Percentiles rank a stretch among this genome's conserved stretches.
Evolutionary conservation across 2,329 filamentous ascomycete genomes (phyloP).

Genomic region (Cytospora leucostoma): DNA sequence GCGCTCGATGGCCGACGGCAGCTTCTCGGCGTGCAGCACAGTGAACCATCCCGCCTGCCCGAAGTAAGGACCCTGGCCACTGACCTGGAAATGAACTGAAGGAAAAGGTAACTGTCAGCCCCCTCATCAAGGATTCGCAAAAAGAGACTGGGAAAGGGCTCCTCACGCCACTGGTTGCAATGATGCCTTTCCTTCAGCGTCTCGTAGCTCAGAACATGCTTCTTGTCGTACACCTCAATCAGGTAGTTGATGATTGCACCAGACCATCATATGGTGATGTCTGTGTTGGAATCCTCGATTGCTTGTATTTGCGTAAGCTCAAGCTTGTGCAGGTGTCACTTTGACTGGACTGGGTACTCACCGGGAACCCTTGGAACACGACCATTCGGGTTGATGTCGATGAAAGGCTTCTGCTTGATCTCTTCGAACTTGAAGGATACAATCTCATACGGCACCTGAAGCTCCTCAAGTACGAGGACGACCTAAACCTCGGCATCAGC

Average conservation of each 20-base stretch:
- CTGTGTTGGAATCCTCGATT: conserved; percentile 47
- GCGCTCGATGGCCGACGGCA: conserved; percentile 47
- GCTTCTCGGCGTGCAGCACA: conserved; percentile 42
- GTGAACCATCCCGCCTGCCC: conserved; percentile 44
- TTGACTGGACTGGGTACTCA: background rate
- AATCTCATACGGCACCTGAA: background rate
- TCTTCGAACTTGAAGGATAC: background rate
- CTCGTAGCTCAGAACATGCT: conserved; percentile 39
- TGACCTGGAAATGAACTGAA: conserved; percentile 44
- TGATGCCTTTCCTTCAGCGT: conserved; percentile 38
- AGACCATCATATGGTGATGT: conserved; percentile 46
- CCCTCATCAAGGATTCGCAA: background rate
- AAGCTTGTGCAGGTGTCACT: background rate
- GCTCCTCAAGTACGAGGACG: background rate
- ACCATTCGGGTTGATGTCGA: conserved; percentile 9
- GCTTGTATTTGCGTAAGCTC: conserved; percentile 36
- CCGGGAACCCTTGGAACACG: conserved; percentile 39
- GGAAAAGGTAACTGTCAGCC: background rate
- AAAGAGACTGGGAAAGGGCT: background rate
- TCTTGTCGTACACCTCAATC: conserved; percentile 42
- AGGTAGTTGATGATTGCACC: conserved; percentile 50
- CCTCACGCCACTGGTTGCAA: conserved; percentile 35
- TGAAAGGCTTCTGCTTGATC: conserved; percentile 6
- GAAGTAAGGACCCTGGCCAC: conserved; percentile 46
- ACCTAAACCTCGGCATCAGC: background rate